Conservation (phyloP, 106 monocot species). For the Dendrobium catenatum region DNA sequence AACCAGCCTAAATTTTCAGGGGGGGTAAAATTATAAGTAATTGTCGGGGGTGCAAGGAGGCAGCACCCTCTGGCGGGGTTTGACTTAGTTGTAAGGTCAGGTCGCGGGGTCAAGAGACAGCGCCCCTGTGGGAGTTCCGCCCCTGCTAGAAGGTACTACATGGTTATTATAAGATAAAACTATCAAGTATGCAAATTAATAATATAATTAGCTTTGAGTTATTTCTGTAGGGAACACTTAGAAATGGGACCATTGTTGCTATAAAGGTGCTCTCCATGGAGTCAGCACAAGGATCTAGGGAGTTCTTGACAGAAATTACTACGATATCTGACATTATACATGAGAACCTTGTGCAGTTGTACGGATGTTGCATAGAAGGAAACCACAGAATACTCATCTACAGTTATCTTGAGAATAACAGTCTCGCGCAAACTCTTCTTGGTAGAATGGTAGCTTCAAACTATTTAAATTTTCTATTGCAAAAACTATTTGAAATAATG, state of each 20-base stretch:
- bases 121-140: too few relatives aligned
- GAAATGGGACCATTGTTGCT: slow-evolving; percentile 40
- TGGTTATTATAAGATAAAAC: not conserved
- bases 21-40: too few relatives aligned
- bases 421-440: slow-evolving; percentile 54
- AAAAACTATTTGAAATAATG: not conserved
- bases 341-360: slow-evolving; percentile 44
- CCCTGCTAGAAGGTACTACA: slow-evolving; percentile 35
- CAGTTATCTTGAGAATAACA: slow-evolving; percentile 45
- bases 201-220: not conserved
- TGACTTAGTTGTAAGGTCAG: too few relatives aligned
- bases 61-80: too few relatives aligned
- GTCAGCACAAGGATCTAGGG: slow-evolving; percentile 43
- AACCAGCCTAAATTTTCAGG: too few relatives aligned
- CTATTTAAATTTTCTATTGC: not conserved
- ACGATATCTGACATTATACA: slow-evolving; percentile 37
- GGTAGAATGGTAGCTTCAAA: slow-evolving; percentile 19
- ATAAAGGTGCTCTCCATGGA: slow-evolving; percentile 47
- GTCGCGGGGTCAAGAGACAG: too few relatives aligned
- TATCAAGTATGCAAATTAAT: not conserved
- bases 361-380: slow-evolving; percentile 52
- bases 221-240: slow-evolving; percentile 40
- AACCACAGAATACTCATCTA: slow-evolving; percentile 49
- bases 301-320: slow-evolving; percentile 45
- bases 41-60: too few relatives aligned